Evolutionary conservation across 23 red algal species (phyloP), one percentile per base, ranked within the genome.

Genomic region (Gracilariopsis chorda): DNA sequence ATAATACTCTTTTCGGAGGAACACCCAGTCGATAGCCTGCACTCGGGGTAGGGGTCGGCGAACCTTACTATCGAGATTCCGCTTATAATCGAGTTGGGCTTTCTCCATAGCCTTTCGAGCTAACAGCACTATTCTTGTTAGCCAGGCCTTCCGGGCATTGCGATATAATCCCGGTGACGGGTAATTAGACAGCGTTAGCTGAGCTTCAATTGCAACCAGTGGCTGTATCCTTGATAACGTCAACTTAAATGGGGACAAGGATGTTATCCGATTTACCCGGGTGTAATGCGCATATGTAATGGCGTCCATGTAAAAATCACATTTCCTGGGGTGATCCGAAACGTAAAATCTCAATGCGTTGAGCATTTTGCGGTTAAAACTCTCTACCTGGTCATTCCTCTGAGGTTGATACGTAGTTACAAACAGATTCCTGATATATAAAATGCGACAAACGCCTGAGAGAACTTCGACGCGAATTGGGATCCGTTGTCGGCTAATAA

Each of bases 331-430:
- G 57, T 65, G 82, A 52, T 60, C 82, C 40, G 39, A 29, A 7
- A 82, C 51, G 23, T 82, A 60, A 29, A 23, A 46, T 44, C 48
- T 4, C 27, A 67, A 39, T 19, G 44, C 39, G 40, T 46, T 48
- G 14, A 70, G 32, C 25, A 84, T 33, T 4, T n/a, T 60, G 21
- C 51, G 80, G 33, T 84, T 84, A 60, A 64, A 84, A 5, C n/a
- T 14, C 51, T 84, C 51, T 45, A 84, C 51, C 52, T 84, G 80
- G 23, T n/a, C 80, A 9, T 64, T 60, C 28, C 42, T 68, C 58
- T 84, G 78, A 9, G 78, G 78, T 14, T 62, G 48, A 25, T 82
- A 82, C 17, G 78, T 82, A 11, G 35, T 55, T 7, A 21, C 25
- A 34, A 63, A 63, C 48, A 65, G 40, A 27, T 84, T 51, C 28